Conservation (phyloP, 2,329 filamentous ascomycete genomes). For the Aulographum hederae region DNA sequence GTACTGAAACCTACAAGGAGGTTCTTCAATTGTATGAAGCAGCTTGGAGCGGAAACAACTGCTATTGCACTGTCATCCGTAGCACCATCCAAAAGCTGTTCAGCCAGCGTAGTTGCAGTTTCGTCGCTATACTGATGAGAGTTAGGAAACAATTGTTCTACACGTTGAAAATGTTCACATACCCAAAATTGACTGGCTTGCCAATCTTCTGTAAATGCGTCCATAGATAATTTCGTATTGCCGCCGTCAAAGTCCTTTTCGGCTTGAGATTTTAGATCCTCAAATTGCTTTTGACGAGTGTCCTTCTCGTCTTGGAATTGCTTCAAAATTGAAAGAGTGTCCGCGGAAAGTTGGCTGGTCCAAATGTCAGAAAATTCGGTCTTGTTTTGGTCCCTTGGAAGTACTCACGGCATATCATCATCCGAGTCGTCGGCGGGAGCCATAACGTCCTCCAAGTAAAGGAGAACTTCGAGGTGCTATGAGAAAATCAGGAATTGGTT, state of each 20-base stretch:
- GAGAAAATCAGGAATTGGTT: no score
- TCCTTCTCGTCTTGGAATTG: conserved; percentile 61
- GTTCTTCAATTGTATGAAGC: conserved; percentile 61
- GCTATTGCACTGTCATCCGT: conserved; percentile 41
- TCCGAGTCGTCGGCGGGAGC: conserved; percentile 7
- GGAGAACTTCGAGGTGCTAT: no score
- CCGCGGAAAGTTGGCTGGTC: conserved; percentile 43
- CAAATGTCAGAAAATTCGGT: no score
- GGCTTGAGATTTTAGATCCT: conserved; percentile 43
- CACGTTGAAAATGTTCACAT: conserved; percentile 10
- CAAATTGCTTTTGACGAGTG: conserved; percentile 44
- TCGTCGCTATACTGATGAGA: conserved; percentile 45
- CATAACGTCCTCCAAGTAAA: not conserved
- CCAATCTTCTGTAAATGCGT: conserved; percentile 64
- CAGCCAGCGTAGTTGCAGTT: conserved; percentile 46
- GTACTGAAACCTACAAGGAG: conserved; percentile 43
- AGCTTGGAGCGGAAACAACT: conserved; percentile 57
- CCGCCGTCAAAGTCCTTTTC: conserved; percentile 36
- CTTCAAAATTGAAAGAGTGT: conserved; percentile 49
- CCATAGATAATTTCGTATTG: conserved; percentile 36
- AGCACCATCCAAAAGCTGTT: conserved; percentile 44
- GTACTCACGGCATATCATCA: conserved; percentile 8
- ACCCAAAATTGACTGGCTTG: conserved; percentile 75
- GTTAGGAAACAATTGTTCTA: conserved; percentile 1
- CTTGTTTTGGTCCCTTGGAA: not conserved